Base-by-base conservation (phyloP, 371 early-diverging fungal species). In the Apophysomyces trapeziformis region DNA sequence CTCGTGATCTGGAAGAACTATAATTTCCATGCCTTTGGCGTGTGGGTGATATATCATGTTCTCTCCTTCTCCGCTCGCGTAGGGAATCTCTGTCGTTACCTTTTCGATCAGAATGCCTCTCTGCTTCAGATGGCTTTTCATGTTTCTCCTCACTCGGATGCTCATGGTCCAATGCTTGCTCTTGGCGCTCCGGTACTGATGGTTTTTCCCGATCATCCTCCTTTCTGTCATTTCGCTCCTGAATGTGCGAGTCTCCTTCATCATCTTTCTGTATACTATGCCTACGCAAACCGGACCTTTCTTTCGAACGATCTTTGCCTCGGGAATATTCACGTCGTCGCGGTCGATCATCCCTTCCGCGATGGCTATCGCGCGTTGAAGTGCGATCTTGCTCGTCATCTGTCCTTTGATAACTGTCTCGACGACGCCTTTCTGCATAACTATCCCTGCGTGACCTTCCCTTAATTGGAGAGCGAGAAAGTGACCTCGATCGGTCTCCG, bases 381-480 rank as follows among this genome's bases (percentile, higher is more conserved):
- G 54, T 7, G 9, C n/a, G 46, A 26, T 36, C 38, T 18, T 35
- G 38, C 57, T 54, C 36, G 12, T 46, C 65, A 4, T 32, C 50
- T 58, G 35, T 41, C 38, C 21, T 14, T 7, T 58, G 46, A 21
- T 45, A 35, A 18, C 36, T 38, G 12, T 60, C 60, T 37, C 26
- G 45, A 43, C 36, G 13, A 41, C 64, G 35, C 26, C 44, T 50
- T 21, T 50, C 54, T 21, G 21, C 32, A 50, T 21, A 50, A 21
- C 54, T 50, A 21, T 26, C 21, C 21, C 54, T 50, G 9, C 54
- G 54, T 6, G 54, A 50, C 21, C 54, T 50, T 21, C 21, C 54
- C 21, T 26, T 21, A 54, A 63, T 56, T 4, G 57, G 38, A 54
- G 63, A 65, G 1, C 65, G 65, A 18, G 62, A 61, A 18, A 59